Evolutionary conservation across 1,284 basidiomycete genomes (phyloP).

Genomic region (Hymenochaete sp.): DNA sequence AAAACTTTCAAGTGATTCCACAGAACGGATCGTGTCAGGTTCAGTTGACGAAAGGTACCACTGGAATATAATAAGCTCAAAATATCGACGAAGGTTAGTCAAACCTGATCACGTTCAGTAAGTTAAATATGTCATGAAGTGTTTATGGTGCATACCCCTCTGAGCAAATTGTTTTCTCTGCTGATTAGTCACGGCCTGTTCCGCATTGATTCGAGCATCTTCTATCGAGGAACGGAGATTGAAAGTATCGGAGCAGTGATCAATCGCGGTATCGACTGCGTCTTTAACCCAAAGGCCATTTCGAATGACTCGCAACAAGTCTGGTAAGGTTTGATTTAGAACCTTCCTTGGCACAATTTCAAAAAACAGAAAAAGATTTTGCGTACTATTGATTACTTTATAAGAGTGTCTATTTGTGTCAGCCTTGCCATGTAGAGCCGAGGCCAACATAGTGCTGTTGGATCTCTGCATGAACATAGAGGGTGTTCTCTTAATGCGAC

Average conservation of each 20-base stretch:
- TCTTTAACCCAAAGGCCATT: conserved; percentile 84
- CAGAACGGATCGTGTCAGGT: conserved; percentile 72
- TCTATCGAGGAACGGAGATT: conserved; percentile 90
- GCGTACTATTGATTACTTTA: conserved; percentile 73
- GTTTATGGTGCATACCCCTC: conserved; percentile 41
- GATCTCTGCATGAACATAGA: conserved; percentile 17
- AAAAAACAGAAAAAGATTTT: conserved; percentile 15
- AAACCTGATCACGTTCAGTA: conserved; percentile 41
- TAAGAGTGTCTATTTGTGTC: conserved; percentile 55
- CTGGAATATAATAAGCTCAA: conserved; percentile 89
- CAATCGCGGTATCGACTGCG: conserved; percentile 87
- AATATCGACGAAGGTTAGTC: conserved; percentile 80
- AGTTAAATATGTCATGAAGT: conserved; percentile 6
- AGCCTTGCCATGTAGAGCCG: conserved; percentile 14
- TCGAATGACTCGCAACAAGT: conserved; percentile 87
- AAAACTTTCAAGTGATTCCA: conserved; percentile 74
- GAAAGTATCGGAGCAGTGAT: conserved; percentile 76
- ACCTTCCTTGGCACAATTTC: neutral
- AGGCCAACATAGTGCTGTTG: conserved; percentile 8
- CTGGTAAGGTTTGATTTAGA: conserved; percentile 31
- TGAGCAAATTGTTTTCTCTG: conserved; percentile 59
- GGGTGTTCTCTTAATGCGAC: conserved; percentile 7
- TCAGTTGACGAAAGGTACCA: conserved; percentile 84
- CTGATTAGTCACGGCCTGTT: conserved; percentile 67
- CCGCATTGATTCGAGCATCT: conserved; percentile 64